Evolutionary conservation across 2,329 filamentous ascomycete genomes (phyloP), one percentile per base, ranked within the genome.

Genomic region (Aureobasidium vineae): DNA sequence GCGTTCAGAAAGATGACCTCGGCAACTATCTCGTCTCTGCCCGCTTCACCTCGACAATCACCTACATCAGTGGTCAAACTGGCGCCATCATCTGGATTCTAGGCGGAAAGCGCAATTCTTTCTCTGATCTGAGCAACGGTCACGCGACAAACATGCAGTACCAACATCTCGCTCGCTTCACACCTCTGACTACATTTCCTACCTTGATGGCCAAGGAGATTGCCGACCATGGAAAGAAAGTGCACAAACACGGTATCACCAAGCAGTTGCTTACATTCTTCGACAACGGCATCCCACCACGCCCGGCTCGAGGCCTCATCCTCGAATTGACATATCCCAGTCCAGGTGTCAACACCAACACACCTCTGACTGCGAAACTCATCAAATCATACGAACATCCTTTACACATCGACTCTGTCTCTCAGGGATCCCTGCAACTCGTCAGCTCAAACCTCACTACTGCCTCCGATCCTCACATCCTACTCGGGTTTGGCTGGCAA

Each of bases 21-120:
- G 82, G 82, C 1, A 80, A 85, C 69, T 86, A 83, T 67, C 71
- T 86, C 15, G 75, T 86, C 40, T 85, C 83, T 0, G 78, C 79
- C 0, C 79, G 83, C 2, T 78, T 84, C 70, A 78, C 79, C 59
- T 79, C 78, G 69, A 76, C 79, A 7, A 75, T 85, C 21, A 76
- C 77, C 38, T 79, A 79, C 56, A 77, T 86, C 70, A 79, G 80
- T 66, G 75, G 76, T 10, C 75, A 74, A 3, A 78, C 79, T 13
- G 83, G 83, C 28, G 73, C 72, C 31, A 75, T 84, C 26, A 72
- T 83, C 33, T 86, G 84, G 84, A 79, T 78, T 16, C 75, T 86
- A 1, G 71, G 71, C 16, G 71, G 71, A 1, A 70, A 69, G 36
- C 61, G 52, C 6, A 73, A 72, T 33, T 50, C 59, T 15, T 72